phyloP scores from a whole-genome alignment of 805 yeast species.

The Kuraishia molischiana region DNA sequence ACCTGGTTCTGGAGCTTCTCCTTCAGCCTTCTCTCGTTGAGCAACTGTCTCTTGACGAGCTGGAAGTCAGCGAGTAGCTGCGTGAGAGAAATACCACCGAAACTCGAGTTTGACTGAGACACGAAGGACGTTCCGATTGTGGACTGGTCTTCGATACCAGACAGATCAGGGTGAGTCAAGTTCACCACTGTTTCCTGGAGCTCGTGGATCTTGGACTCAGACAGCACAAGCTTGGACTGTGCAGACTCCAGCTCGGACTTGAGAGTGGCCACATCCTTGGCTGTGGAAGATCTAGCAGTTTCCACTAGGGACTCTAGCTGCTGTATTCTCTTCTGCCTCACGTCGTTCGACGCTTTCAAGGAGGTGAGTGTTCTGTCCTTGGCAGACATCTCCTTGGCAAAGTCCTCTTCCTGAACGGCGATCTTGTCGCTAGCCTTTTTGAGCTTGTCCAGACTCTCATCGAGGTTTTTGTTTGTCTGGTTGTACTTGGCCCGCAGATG shows the following conservation, averaged over 20 bases:
- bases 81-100: slow-evolving; percentile 50
- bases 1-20: slow-evolving; percentile 62
- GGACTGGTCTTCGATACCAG: background rate
- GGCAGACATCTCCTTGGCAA: slow-evolving; percentile 44
- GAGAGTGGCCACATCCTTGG: slow-evolving; percentile 25
- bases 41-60: slow-evolving; percentile 53
- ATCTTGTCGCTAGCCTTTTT: slow-evolving; percentile 36
- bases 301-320: slow-evolving; percentile 42
- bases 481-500: slow-evolving; percentile 23
- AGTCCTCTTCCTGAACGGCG: slow-evolving; percentile 35
- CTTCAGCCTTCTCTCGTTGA: slow-evolving; percentile 63
- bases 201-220: slow-evolving; percentile 27
- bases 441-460: slow-evolving; percentile 32
- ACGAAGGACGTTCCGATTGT: background rate
- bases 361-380: slow-evolving; percentile 55
- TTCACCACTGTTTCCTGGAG: slow-evolving; percentile 36
- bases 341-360: slow-evolving; percentile 42
- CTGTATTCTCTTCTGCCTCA: slow-evolving; percentile 38
- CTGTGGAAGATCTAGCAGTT: slow-evolving; percentile 27
- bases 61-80: slow-evolving; percentile 57
- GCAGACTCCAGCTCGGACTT: slow-evolving; percentile 24
- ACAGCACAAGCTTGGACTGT: slow-evolving; percentile 23
- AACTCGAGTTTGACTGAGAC: background rate
- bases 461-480: slow-evolving; percentile 26
- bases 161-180: slow-evolving; percentile 16